Conservation (phyloP, 2,329 filamentous ascomycete genomes). For the Aspergillus tamarii region DNA sequence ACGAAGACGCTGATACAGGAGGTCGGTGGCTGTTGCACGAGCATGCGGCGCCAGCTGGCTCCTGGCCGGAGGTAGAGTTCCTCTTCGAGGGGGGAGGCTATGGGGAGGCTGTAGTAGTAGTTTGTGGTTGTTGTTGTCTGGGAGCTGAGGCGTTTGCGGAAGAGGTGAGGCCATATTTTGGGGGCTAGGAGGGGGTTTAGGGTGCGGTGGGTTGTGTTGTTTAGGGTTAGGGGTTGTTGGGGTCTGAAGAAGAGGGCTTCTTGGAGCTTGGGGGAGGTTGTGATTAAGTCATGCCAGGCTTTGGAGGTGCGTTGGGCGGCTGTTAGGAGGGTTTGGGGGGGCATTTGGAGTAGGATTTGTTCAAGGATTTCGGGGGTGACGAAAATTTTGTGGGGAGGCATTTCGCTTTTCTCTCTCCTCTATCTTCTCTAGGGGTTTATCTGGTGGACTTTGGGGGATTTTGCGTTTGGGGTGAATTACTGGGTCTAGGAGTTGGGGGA, state of each 20-base stretch:
- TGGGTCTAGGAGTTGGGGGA: not conserved
- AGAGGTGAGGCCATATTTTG: not conserved
- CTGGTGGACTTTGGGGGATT: not conserved
- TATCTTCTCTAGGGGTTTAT: not conserved
- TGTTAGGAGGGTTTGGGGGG: constrained; percentile 1
- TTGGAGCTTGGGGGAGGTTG: not conserved
- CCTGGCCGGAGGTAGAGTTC: not conserved
- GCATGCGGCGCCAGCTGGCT: not conserved
- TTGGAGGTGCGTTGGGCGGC: not conserved
- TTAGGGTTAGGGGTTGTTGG: too few relatives aligned
- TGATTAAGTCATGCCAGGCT: not conserved
- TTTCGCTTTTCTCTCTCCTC: too few relatives aligned
- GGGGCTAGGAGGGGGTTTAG: not conserved
- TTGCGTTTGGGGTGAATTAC: not conserved
- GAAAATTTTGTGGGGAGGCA: not conserved
- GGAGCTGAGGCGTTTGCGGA: not conserved
- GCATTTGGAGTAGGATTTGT: not conserved
- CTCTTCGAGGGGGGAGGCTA: not conserved
- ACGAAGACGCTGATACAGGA: not conserved
- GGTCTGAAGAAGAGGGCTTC: not conserved
- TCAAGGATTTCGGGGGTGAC: not conserved
- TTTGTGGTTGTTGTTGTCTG: not conserved
- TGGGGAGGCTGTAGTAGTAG: not conserved
- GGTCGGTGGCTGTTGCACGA: not conserved
- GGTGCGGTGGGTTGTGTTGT: not conserved